These are phyloP conservation scores for Epichloe sp. DNA, from an alignment of 2,329 filamentous ascomycete species.

Conservation along the genomic window DNA sequence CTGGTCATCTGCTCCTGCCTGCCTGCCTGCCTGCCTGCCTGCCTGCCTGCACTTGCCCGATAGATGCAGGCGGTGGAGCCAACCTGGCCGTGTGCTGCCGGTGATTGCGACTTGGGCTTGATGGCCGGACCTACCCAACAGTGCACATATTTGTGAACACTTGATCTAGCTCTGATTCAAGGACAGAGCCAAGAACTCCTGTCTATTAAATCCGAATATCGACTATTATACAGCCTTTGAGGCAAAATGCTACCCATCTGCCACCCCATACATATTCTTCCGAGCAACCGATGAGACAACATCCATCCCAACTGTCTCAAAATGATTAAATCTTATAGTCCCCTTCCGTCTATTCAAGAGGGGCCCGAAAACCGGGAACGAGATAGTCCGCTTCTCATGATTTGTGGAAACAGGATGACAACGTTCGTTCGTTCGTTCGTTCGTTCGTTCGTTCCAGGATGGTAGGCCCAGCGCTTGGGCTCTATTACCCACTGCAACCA, in stretches of 20 bases:
- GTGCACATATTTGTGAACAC: no score
- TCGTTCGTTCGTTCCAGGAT: not conserved
- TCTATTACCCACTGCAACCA: not conserved
- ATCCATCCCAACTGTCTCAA: not conserved
- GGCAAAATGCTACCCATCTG: constrained; percentile 9
- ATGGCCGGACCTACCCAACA: no score
- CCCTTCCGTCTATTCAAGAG: not conserved
- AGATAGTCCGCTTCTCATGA: constrained; percentile 1
- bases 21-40: not conserved
- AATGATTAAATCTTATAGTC: not conserved
- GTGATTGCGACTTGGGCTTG: no score
- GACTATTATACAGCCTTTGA: constrained; percentile 19
- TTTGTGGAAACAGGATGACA: not conserved
- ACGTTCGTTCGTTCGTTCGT: not conserved
- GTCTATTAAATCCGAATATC: constrained; percentile 11
- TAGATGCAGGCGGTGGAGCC: not conserved
- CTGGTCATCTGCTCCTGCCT: not conserved
- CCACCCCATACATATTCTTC: constrained; percentile 14
- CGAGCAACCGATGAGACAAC: constrained; percentile 9
- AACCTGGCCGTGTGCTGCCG: no score
- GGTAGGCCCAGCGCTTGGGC: constrained; percentile 11
- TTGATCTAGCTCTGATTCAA: no score
- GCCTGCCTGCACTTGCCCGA: not conserved
- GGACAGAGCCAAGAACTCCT: not conserved
- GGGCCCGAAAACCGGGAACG: not conserved